A percentile compares a stretch with the other conserved stretches of the same genome.
Evolutionary conservation across 2,329 filamentous ascomycete genomes (phyloP).

Genomic region (Xylaria sp.): DNA sequence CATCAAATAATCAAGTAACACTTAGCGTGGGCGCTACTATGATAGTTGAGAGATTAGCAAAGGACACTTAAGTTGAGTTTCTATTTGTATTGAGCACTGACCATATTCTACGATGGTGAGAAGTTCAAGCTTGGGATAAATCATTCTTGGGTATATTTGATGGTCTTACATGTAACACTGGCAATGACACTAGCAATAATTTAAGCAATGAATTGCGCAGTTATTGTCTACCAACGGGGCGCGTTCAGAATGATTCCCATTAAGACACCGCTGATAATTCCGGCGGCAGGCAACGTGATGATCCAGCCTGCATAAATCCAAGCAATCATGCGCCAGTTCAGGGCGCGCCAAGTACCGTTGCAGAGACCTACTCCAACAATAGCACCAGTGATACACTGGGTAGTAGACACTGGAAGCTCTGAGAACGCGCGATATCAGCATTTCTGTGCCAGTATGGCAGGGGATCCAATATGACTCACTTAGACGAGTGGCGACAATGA

Average conservation of each 20-base stretch:
- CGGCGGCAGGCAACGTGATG: conserved; percentile 63
- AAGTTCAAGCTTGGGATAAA: too few species aligned
- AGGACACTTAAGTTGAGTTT: too few species aligned
- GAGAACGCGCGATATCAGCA: conserved; percentile 32
- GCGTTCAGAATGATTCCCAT: conserved; percentile 69
- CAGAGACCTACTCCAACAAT: conserved; percentile 68
- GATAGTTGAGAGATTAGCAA: too few species aligned
- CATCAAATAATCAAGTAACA: too few species aligned
- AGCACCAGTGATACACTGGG: conserved; percentile 67
- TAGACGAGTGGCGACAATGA: conserved; percentile 68
- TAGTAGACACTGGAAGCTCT: conserved; percentile 66
- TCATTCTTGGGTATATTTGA: too few species aligned
- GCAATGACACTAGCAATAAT: too few species aligned
- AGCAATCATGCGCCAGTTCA: conserved; percentile 67
- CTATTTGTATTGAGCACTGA: too few species aligned
- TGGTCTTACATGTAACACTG: too few species aligned
- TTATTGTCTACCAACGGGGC: conserved; percentile 44
- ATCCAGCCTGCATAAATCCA: conserved; percentile 67
- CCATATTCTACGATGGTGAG: too few species aligned
- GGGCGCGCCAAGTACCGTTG: conserved; percentile 61
- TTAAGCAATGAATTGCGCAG: not conserved
- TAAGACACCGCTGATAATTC: conserved; percentile 62
- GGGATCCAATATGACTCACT: conserved; percentile 17
- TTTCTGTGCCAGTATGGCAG: not conserved
- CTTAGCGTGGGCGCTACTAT: too few species aligned